Evolutionary conservation across 179 eudicot genomes (phyloP).

Genomic region (Vitellaria paradoxa): DNA sequence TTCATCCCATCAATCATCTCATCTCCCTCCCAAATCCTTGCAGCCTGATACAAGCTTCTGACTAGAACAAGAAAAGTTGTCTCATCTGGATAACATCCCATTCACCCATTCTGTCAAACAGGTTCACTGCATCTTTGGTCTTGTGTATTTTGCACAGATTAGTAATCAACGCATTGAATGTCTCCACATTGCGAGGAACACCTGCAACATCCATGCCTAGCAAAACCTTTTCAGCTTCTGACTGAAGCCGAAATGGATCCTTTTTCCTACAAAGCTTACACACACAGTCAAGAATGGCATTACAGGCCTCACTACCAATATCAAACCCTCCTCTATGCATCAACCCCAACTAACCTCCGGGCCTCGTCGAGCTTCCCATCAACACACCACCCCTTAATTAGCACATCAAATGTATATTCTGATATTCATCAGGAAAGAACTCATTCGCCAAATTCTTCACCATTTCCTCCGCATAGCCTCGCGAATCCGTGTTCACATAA

Average conservation of each 20-base stretch:
- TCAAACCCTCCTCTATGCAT: slow-evolving; percentile 92
- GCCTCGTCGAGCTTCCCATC: slow-evolving; percentile 88
- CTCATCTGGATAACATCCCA: slow-evolving; percentile 79
- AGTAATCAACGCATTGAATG: slow-evolving; percentile 70
- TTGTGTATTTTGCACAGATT: slow-evolving; percentile 75
- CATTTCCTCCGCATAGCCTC: slow-evolving; percentile 77
- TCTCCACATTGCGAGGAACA: slow-evolving; percentile 72
- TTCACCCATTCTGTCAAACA: slow-evolving; percentile 81
- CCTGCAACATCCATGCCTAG: slow-evolving; percentile 90
- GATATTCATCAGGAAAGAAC: slow-evolving; percentile 74
- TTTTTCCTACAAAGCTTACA: slow-evolving; percentile 84
- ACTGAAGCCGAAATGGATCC: slow-evolving; percentile 66
- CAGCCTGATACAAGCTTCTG: slow-evolving; percentile 84
- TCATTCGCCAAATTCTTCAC: slow-evolving; percentile 70
- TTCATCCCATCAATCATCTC: slow-evolving; percentile 91
- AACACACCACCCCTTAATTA: slow-evolving; percentile 88
- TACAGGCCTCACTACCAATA: slow-evolving; percentile 59
- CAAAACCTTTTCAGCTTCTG: slow-evolving; percentile 58
- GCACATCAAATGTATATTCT: slow-evolving; percentile 74
- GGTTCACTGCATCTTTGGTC: slow-evolving; percentile 57
- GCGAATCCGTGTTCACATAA: slow-evolving; percentile 74
- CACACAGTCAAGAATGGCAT: slow-evolving; percentile 80
- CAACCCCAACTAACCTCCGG: slow-evolving; percentile 66
- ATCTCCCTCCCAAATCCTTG: slow-evolving; percentile 84
- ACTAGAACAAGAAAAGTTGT: slow-evolving; percentile 64